Evolutionary conservation across 805 yeast species (phyloP), one percentile per base, ranked within the genome.

Genomic region (Starmerella sirachaensis): DNA sequence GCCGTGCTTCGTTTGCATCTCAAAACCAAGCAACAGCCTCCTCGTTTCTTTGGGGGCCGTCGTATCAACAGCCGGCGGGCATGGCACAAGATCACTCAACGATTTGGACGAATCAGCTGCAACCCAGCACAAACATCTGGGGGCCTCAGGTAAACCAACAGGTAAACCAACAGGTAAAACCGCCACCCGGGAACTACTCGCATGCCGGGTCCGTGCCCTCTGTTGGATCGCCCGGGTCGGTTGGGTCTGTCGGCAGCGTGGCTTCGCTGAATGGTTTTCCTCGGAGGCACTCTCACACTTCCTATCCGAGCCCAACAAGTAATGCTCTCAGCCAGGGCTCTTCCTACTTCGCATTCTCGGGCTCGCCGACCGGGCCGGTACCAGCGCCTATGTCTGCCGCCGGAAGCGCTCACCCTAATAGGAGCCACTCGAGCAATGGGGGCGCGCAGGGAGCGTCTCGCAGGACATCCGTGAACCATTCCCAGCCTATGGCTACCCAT

Each of bases 81-180:
- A 35, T n/a, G n/a, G n/a, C n/a, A n/a, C n/a, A n/a, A n/a, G n/a
- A n/a, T n/a, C n/a, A 35, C 17, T 18, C 19, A 8, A 31, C 35
- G 41, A 22, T 20, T 9, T 25, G 28, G 12, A 25, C 25, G 16
- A 10, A 31, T 12, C 10, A 23, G 3, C 25, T 43, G 18, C 47
- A 43, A 37, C 47, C 47, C 9, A 43, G 45, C 33, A 30, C 32
- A 3, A 43, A 40, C 19, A 43, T 43, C 9, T 43, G 47, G 47
- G 47, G 47, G 5, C 28, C 38, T 2, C 44, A 39, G 20, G 31
- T 41, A 8, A 31, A 34, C n/a, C 11, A 26, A n/a, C 8, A 23
- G 27, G 26, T 13, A 20, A n/a, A n/a, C 18, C 31, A 6, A 17
- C 11, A 28, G 19, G 20, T 6, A 9, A 18, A 7, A 28, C 9